phyloP scores from a whole-genome alignment of 352 stramenopile genomes.

The Phytophthora crassamura region DNA sequence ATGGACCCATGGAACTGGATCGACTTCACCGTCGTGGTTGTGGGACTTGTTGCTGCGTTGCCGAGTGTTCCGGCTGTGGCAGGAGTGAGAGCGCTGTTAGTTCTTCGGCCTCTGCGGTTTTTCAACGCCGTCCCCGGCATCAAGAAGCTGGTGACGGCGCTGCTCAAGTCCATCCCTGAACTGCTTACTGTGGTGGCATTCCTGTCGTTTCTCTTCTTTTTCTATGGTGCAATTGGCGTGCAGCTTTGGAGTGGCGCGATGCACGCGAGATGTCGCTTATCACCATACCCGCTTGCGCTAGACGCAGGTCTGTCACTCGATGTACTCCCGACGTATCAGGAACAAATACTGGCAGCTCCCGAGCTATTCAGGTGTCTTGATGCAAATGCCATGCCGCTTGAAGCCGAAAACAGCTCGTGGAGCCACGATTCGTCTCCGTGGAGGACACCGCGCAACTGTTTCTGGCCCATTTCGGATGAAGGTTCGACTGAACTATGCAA shows the following conservation, averaged over 20 bases:
- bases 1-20: slow-evolving; percentile 91
- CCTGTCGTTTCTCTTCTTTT: slow-evolving; percentile 84
- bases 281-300: slow-evolving; percentile 65
- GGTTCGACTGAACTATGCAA: slow-evolving; percentile 56
- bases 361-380: slow-evolving; percentile 18
- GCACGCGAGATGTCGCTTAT: slow-evolving; percentile 71
- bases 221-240: slow-evolving; percentile 87
- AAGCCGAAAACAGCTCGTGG: slow-evolving; percentile 38
- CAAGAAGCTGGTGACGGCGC: slow-evolving; percentile 67
- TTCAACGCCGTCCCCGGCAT: slow-evolving; percentile 55
- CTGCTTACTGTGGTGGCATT: slow-evolving; percentile 83
- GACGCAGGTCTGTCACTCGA: slow-evolving; percentile 40
- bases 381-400: slow-evolving; percentile 10
- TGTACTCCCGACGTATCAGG: slow-evolving; percentile 41
- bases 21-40: slow-evolving; percentile 88
- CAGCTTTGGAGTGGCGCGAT: slow-evolving; percentile 83
- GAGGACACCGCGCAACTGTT: slow-evolving; percentile 72
- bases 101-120: slow-evolving; percentile 52
- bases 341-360: slow-evolving; percentile 20
- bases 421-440: slow-evolving; percentile 59
- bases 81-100: slow-evolving; percentile 44
- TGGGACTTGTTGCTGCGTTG: slow-evolving; percentile 56
- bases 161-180: slow-evolving; percentile 80
- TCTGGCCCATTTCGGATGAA: slow-evolving; percentile 90
- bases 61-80: slow-evolving; percentile 55